Conservation (phyloP, 768 basidiomycete genomes). For the Leccinum imitatum region DNA sequence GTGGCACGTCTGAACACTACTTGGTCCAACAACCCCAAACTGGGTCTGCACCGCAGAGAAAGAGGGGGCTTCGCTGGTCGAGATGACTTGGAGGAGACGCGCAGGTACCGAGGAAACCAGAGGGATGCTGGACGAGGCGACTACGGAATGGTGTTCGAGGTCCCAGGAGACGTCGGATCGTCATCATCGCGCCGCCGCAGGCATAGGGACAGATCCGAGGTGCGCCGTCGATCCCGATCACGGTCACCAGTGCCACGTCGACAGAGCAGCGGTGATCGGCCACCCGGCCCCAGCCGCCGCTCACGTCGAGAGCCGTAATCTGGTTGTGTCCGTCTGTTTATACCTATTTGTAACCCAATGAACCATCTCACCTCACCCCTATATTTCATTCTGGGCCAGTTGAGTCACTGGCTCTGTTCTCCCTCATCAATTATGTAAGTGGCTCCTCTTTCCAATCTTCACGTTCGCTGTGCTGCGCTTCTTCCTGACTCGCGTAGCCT, state of each 20-base stretch:
- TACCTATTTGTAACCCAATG: slow-evolving; percentile 22
- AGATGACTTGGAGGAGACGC: slow-evolving; percentile 71
- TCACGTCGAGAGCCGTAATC: slow-evolving; percentile 14
- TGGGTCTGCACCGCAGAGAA: slow-evolving; percentile 41
- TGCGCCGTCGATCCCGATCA: slow-evolving; percentile 27
- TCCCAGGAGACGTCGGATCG: slow-evolving; percentile 38
- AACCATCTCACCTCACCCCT: slow-evolving; percentile 4
- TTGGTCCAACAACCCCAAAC: slow-evolving; percentile 79
- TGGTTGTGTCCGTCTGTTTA: slow-evolving; percentile 17
- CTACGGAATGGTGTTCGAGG: slow-evolving; percentile 87
- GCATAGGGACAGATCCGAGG: slow-evolving; percentile 42
- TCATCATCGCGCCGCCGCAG: slow-evolving; percentile 37
- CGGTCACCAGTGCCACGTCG: slow-evolving; percentile 23
- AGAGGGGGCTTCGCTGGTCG: slow-evolving; percentile 63
- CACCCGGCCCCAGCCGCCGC: slow-evolving; percentile 37
- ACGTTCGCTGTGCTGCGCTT: neutral
- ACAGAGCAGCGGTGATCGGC: slow-evolving; percentile 27
- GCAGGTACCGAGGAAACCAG: slow-evolving; percentile 52
- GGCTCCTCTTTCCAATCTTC: slow-evolving; percentile 1
- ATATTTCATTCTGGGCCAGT: slow-evolving; percentile 17
- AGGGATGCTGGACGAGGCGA: slow-evolving; percentile 32
- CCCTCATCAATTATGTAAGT: slow-evolving; percentile 22
- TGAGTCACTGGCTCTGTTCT: neutral
- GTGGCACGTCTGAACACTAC: slow-evolving; percentile 80
- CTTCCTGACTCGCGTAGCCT: slow-evolving; percentile 13